Conservation (phyloP, 805 yeast species). For the Candida broadrunensis region DNA sequence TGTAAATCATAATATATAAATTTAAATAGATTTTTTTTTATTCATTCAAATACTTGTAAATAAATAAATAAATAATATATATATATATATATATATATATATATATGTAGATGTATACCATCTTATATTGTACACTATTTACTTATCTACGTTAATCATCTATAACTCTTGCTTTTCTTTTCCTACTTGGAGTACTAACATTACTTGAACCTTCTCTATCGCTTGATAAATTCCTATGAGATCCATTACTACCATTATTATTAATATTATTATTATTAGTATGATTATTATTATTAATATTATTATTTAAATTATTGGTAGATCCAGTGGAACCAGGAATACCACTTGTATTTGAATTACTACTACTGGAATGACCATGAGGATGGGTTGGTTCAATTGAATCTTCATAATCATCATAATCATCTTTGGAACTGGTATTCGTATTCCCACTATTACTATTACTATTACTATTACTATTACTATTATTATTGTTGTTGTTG, state of each 20-base stretch:
- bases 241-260: background rate
- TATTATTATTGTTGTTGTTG: slow-evolving; percentile 12
- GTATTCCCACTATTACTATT: background rate
- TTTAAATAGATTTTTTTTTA: too few species aligned
- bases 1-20: background rate
- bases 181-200: slow-evolving; percentile 9
- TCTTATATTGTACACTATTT: slow-evolving; percentile 37
- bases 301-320: background rate
- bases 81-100: background rate
- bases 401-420: slow-evolving; percentile 38
- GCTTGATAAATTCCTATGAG: background rate
- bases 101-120: background rate
- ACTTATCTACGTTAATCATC: slow-evolving; percentile 21
- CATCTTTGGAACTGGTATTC: slow-evolving; percentile 18
- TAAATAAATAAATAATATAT: background rate
- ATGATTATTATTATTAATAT: background rate
- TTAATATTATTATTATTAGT: background rate
- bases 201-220: slow-evolving; percentile 1
- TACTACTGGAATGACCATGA: background rate
- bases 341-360: background rate
- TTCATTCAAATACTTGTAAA: too few species aligned
- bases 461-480: slow-evolving; percentile 4
- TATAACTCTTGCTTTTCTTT: slow-evolving; percentile 20
- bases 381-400: slow-evolving; percentile 23
- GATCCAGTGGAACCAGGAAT: too few species aligned